A percentile compares a stretch with the other conserved stretches of the same genome.
These are phyloP conservation scores for Aspergillus kassunensis DNA, from an alignment of 495 filamentous ascomycete genomes.

Conservation along the genomic window DNA sequence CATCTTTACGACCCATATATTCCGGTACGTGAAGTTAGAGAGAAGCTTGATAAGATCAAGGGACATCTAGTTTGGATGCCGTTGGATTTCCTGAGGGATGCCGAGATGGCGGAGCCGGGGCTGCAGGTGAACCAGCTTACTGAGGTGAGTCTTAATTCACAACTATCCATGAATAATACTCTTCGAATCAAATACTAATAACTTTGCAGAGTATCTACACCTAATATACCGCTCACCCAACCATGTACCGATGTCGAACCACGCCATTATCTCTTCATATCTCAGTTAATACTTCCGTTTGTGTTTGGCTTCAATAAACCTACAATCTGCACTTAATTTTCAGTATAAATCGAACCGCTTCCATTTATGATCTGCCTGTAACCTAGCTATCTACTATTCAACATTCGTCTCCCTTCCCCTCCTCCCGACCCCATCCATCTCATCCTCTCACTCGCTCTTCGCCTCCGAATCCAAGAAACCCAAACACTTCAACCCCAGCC, in stretches of 20 bases:
- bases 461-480: too few relatives aligned
- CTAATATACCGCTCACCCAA: constrained; percentile 11
- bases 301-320: too few relatives aligned
- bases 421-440: too few relatives aligned
- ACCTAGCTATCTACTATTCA: too few relatives aligned
- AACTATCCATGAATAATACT: constrained; percentile 1
- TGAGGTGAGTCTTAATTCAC: constrained; percentile 41
- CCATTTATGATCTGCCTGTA: too few relatives aligned
- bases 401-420: too few relatives aligned
- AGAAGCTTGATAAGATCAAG: constrained; percentile 72
- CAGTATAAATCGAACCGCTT: too few relatives aligned
- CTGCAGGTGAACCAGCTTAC: constrained; percentile 69
- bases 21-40: constrained; percentile 62
- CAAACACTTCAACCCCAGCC: too few relatives aligned
- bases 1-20: constrained; percentile 79
- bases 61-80: constrained; percentile 97
- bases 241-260: neutral
- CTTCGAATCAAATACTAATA: neutral
- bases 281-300: too few relatives aligned
- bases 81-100: constrained; percentile 77
- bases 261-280: too few relatives aligned
- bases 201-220: constrained; percentile 40
- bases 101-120: constrained; percentile 86
- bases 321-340: too few relatives aligned
- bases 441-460: too few relatives aligned